Evolutionary conservation across 129 eudicot genomes (phyloP), one percentile per base, ranked within the genome.

Genomic region (Heracleum sosnowskyi): DNA sequence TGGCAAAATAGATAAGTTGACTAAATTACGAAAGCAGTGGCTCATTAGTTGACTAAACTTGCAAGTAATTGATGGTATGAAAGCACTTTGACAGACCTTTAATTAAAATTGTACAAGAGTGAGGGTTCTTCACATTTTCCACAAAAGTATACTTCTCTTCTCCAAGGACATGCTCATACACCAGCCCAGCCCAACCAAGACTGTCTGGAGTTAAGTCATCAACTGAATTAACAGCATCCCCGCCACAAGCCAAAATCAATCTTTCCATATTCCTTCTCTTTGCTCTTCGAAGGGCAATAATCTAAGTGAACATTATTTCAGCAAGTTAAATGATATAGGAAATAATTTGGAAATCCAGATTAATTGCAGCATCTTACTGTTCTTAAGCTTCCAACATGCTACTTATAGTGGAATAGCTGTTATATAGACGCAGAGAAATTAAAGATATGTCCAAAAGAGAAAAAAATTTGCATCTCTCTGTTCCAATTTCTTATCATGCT

Each of bases 121-220:
- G 86, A 46, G 98, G 96, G 80, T 90, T 86, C 76, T 87, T 93
- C 42, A 93, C 98, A 81, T 93, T 87, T 77, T 93, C 98, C 75
- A 93, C 98, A 82, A 93, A 93, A 26, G 98, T 93, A 80, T 93
- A 93, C 76, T 90, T 93, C 69, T 89, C 98, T 87, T 93, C 98
- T 40, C 98, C 98, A 57, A 93, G 98, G n/a, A 93, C 92, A 83
- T 93, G 98, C 81, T 93, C 98, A 79, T 93, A 93, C 15, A 93
- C 98, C 63, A 90, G 85, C 81, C 98, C 98, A 73, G 98, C 98
- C 98, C 98, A 93, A 39, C 98, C 98, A 87, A 93, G 97, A 81
- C 88, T 83, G 53, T 89, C 97, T 64, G 96, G 90, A 73, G 92
- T 90, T 63, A 93, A 46, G 79, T 93, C 98, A 79, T 93, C 98